Evolutionary conservation across 495 filamentous ascomycete genomes (phyloP).

Genomic region (Penicillium taxi): DNA sequence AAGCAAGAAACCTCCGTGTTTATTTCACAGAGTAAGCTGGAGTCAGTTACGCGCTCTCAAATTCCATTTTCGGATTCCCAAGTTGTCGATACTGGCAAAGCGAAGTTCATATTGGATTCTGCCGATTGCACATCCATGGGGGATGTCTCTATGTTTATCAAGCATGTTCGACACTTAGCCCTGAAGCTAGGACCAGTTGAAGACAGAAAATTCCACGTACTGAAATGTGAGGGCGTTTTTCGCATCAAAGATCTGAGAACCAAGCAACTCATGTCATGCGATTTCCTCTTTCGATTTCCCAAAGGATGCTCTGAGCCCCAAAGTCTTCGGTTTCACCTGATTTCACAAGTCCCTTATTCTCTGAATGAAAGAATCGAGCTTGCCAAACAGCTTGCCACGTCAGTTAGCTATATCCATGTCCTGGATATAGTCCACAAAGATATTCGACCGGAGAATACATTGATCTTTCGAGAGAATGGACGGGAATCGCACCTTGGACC

Average conservation of each 20-base stretch:
- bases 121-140: too few species aligned
- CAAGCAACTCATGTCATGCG: background rate
- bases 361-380: background rate
- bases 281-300: background rate
- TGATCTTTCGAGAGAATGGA: constrained; percentile 18
- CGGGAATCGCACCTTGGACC: constrained; percentile 10
- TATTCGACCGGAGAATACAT: constrained; percentile 36
- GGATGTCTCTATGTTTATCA: too few species aligned
- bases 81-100: too few species aligned
- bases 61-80: too few species aligned
- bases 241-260: background rate
- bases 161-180: background rate
- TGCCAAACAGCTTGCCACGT: constrained; percentile 24
- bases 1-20: too few species aligned
- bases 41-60: too few species aligned
- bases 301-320: background rate
- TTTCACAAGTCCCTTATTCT: background rate
- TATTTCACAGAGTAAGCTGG: too few species aligned
- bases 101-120: too few species aligned
- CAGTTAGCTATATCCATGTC: constrained; percentile 35
- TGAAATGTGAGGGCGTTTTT: background rate
- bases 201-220: background rate
- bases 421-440: constrained; percentile 41
- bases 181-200: background rate
- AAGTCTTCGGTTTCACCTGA: background rate